These are phyloP conservation scores for Asterochloris erici DNA, from an alignment of 139 green algal species.

Conservation along the genomic window DNA sequence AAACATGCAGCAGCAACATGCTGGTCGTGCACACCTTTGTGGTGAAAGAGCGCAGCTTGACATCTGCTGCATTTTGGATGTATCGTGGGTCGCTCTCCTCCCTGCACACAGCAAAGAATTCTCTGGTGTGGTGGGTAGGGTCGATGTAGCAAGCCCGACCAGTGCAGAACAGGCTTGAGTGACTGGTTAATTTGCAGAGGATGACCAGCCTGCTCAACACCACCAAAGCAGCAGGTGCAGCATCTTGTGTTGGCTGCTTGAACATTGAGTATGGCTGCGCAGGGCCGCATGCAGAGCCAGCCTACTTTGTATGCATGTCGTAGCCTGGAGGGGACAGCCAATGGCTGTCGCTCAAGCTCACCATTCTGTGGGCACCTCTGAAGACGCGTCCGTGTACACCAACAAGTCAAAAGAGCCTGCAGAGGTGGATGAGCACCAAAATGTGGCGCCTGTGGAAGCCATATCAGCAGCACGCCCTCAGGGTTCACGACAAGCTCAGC, in stretches of 20 bases:
- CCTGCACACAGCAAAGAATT: slow-evolving; percentile 34
- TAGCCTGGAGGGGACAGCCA: too few relatives aligned
- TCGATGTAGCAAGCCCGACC: too few relatives aligned
- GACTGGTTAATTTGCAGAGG: neutral
- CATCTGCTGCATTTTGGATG: slow-evolving; percentile 75
- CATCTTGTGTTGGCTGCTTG: neutral
- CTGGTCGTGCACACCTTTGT: slow-evolving; percentile 68
- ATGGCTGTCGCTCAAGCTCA: slow-evolving; percentile 24
- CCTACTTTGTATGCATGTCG: too few relatives aligned
- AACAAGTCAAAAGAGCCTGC: slow-evolving; percentile 93
- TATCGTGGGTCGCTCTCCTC: slow-evolving; percentile 85
- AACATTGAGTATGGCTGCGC: too few relatives aligned
- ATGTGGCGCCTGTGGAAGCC: neutral
- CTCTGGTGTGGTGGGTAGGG: neutral
- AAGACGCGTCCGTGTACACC: slow-evolving; percentile 80
- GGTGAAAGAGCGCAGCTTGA: slow-evolving; percentile 87
- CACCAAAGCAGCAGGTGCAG: neutral
- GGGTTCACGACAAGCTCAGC: neutral
- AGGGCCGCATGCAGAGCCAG: too few relatives aligned
- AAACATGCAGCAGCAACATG: neutral
- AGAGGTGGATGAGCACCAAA: neutral
- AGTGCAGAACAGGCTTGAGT: too few relatives aligned
- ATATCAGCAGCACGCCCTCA: neutral
- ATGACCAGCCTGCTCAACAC: neutral
- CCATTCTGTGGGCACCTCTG: slow-evolving; percentile 80